phyloP scores from a whole-genome alignment of 73 alveolate species.

The Blepharisma stoltei region DNA sequence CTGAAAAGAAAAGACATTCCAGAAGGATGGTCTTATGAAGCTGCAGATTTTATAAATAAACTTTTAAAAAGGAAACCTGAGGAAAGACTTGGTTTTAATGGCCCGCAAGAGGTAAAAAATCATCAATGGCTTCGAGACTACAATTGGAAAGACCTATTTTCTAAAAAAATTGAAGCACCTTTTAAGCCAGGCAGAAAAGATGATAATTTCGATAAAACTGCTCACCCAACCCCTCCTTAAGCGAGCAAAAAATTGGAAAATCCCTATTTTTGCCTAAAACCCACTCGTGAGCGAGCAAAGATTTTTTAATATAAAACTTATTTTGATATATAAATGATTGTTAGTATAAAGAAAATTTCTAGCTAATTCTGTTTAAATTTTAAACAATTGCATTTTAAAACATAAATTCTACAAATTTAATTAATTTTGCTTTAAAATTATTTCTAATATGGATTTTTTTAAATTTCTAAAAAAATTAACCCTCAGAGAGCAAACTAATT shows the following conservation, averaged over 20 bases:
- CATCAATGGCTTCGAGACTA: slow-evolving; percentile 67
- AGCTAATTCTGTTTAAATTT: too few species aligned
- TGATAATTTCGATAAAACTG: slow-evolving; percentile 51
- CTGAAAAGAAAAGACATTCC: slow-evolving; percentile 60
- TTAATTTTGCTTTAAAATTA: too few species aligned
- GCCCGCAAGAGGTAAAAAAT: slow-evolving; percentile 55
- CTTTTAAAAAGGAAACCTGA: slow-evolving; percentile 65
- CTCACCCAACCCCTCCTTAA: too few species aligned
- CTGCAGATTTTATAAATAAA: slow-evolving; percentile 75
- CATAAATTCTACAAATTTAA: too few species aligned
- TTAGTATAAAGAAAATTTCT: too few species aligned
- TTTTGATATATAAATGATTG: too few species aligned
- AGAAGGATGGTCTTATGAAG: slow-evolving; percentile 70
- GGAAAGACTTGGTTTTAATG: slow-evolving; percentile 50
- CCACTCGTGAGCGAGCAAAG: slow-evolving; percentile 30
- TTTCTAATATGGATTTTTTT: too few species aligned
- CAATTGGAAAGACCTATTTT: slow-evolving; percentile 61
- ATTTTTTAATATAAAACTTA: slow-evolving; percentile 29
- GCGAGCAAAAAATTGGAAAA: slow-evolving; percentile 48
- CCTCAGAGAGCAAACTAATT: too few species aligned
- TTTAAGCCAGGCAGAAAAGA: slow-evolving; percentile 41
- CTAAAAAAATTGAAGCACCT: slow-evolving; percentile 66
- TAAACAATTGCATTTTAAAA: too few species aligned
- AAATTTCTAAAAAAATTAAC: too few species aligned
- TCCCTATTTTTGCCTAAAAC: too few species aligned